Percentiles rank a stretch among this genome's conserved stretches.
Evolutionary conservation across 306 rosid genomes (phyloP).

Genomic region (Medicago lupulina): DNA sequence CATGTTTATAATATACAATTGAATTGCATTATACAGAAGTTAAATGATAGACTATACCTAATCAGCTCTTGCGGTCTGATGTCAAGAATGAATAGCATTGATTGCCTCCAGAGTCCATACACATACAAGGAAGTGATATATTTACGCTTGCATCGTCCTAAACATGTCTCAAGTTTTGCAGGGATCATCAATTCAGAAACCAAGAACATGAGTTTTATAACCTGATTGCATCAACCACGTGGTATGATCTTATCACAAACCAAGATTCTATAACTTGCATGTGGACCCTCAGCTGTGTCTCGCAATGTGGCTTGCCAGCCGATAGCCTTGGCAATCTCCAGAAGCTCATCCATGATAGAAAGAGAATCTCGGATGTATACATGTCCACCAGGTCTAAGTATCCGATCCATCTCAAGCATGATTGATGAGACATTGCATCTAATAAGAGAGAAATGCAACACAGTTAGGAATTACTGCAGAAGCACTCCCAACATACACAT

Average conservation of each 20-base stretch:
- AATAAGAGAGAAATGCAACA: slow-evolving; percentile 31
- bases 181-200: slow-evolving; percentile 8
- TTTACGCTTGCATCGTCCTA: slow-evolving; percentile 30
- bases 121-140: slow-evolving; percentile 18
- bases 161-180: slow-evolving; percentile 24
- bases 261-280: slow-evolving; percentile 85
- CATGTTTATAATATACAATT: slow-evolving; percentile 17
- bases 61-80: slow-evolving; percentile 24
- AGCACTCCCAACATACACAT: not conserved
- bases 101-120: not conserved
- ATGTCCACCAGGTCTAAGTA: slow-evolving; percentile 82
- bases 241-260: slow-evolving; percentile 63
- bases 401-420: slow-evolving; percentile 97
- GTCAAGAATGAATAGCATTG: slow-evolving; percentile 34
- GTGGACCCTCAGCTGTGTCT: slow-evolving; percentile 91
- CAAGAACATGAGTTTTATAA: slow-evolving; percentile 13
- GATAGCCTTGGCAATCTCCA: slow-evolving; percentile 70
- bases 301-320: slow-evolving; percentile 74
- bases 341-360: slow-evolving; percentile 81
- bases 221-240: slow-evolving; percentile 18
- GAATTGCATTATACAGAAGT: slow-evolving; percentile 42
- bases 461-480: not conserved
- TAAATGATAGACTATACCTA: slow-evolving; percentile 32
- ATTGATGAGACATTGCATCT: slow-evolving; percentile 84
- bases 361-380: slow-evolving; percentile 82